These are phyloP conservation scores for Cyberlindnera japonica DNA, from an alignment of 805 yeast species.

Conservation along the genomic window DNA sequence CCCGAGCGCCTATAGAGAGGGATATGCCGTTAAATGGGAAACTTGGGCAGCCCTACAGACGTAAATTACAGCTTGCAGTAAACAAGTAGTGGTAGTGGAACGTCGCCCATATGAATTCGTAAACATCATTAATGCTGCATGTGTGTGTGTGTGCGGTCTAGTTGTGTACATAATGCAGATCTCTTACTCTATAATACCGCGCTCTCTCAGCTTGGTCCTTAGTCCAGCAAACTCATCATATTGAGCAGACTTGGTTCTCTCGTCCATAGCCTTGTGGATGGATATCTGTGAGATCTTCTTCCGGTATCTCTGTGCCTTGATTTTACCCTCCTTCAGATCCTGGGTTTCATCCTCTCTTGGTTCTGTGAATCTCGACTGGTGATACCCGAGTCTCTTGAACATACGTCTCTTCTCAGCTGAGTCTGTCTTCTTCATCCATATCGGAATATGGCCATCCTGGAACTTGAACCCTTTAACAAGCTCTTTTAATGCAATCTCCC, in stretches of 20 bases:
- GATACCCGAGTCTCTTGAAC: constrained; percentile 16
- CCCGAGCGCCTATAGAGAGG: too few relatives aligned
- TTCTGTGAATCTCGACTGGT: constrained; percentile 4
- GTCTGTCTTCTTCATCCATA: constrained; percentile 4
- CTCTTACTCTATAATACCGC: constrained; percentile 16
- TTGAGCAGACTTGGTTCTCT: constrained; percentile 30
- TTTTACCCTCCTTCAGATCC: neutral
- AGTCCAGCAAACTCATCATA: constrained; percentile 31
- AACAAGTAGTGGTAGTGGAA: too few relatives aligned
- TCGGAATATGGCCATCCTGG: constrained; percentile 8
- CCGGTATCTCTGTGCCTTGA: neutral
- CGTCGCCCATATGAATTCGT: neutral
- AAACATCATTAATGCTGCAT: neutral
- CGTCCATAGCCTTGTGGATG: constrained; percentile 29
- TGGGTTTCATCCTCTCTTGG: neutral
- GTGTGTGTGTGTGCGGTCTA: neutral
- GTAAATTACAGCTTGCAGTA: too few relatives aligned
- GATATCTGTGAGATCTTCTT: constrained; percentile 18
- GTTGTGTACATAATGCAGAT: too few relatives aligned
- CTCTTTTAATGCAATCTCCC: constrained; percentile 13
- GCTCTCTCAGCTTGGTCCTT: constrained; percentile 28
- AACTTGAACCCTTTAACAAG: constrained; percentile 1
- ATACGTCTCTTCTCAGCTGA: constrained; percentile 5
- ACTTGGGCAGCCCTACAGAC: too few relatives aligned
- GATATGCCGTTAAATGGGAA: too few relatives aligned